Base-by-base conservation (phyloP, 495 filamentous ascomycete genomes). In the Sordaria brevicollis region DNA sequence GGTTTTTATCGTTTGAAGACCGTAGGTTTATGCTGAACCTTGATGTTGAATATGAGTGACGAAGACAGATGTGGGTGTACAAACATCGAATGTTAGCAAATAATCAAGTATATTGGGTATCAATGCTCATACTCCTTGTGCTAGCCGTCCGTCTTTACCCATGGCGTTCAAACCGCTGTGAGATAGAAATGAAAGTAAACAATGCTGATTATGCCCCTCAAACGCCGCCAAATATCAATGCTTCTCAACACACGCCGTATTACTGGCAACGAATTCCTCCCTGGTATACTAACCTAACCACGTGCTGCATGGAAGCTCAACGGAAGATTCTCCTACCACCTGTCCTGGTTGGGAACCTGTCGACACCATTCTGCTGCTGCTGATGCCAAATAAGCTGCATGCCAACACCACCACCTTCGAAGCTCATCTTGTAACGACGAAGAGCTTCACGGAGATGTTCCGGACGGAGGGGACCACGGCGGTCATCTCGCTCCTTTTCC, bases 381-480 rank as follows among this genome's bases (percentile, higher is more conserved):
- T 80, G 75, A 69, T 90, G 88, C 76, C 91, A 90, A 70, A 91
- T 77, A 79, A 89, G 88, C 73, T 93, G 77, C 68, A 91, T 90
- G 1, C 89, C 89, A 65, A 93, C 87, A 4, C 91, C 90, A 7
- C 90, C 91, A 15, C 88, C 89, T 31, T 92, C 92, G 4, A 87
- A 84, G 66, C 87, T 83, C 62, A 86, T 86, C 77, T 90, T 91
- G 73, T 90, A 90, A 68, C 93, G 85, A 68, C 92, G 84, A 33
- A 91, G 80, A 11, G 92, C 92, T 77, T 97, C 92, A 29, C 92
- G 84, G 38, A 97, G 80, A 82, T 97, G 93, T 68, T 93, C 89
- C 0, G 93, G 93, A 33, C 91, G 85, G 54, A 97, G 77, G 15
- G 93, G 92, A 0, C 90, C 92, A 17, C 80, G 77, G n/a, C 72